Evolutionary conservation across 768 basidiomycete species (phyloP), one percentile per base, ranked within the genome.

Genomic region (Rhizopogon rudus): DNA sequence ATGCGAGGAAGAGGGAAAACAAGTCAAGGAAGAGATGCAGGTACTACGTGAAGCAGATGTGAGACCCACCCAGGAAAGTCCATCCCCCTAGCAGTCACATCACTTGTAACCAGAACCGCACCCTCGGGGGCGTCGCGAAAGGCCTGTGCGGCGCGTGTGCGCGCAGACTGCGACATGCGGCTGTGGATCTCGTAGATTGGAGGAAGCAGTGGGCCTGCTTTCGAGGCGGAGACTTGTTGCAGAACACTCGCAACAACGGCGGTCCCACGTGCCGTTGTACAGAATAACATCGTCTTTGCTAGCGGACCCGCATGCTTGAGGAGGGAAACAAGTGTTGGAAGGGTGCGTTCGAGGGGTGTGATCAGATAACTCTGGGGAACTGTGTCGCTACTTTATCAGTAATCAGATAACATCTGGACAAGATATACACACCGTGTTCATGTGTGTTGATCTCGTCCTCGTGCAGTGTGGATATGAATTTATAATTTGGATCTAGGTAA

Each of bases 21-120:
- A 7, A 51, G 48, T 28, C 4, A 13, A 40, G 41, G 20, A 49
- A 10, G 43, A 3, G 41, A 22, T 6, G 9, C 12, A 48, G 20
- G 14, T 48, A 48, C 17, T 35, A 16, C 5, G 8, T 13, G 20
- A 31, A 29, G 22, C 3, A 16, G n/a, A 29, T 40, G 29, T 48
- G 29, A 16, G 44, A 66, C 75, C 54, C 20, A 80, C 78, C 74
- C 80, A 3, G 84, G 83, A 64, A 86, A 82, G 65, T 88, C 85
- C 72, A 88, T 82, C 6, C 86, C 86, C 17, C 86, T 72, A 2
- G 86, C 81, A 42, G 79, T 80, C 20, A 84, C 81, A 58, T 84
- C 82, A 8, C 75, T 77, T n/a, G 78, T 77, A 44, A 82, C 67
- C 37, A 84, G 62, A 42, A 83, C 68, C 5, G 72, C 81, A 4